Evolutionary conservation across 495 filamentous ascomycete species (phyloP), one percentile per base, ranked within the genome.

Genomic region (Halenospora varia): DNA sequence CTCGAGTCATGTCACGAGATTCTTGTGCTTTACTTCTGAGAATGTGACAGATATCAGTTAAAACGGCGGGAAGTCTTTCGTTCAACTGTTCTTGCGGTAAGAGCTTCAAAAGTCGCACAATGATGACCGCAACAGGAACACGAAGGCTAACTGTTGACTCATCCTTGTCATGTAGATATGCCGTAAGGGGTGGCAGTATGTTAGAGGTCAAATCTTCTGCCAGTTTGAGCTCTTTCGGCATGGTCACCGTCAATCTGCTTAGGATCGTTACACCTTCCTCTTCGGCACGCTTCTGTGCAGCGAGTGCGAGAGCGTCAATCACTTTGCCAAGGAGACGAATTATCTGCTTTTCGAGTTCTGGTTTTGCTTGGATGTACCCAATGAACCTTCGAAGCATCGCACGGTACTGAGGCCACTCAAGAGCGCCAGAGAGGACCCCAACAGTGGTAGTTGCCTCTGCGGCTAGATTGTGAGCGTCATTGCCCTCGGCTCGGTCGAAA

Each of bases 361-460:
- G 83, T 68, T 94, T 94, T 25, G 82, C 85, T 62, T 83, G 80
- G 60, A 97, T 77, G 65, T 89, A 92, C 35, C 86, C 80, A 47
- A 86, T 84, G 63, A 89, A 96, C 57, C 89, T 83, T 61, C 85
- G 82, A 62, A 97, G 82, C 13, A 92, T 82, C 3, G 89, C 86
- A 45, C 87, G 82, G 70, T 89, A 97, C 59, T 96, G 92, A n/a
- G 82, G 82, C 95, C 94, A 97, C 59, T 92, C 90, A 46, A 97
- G 70, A 29, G 83, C 92, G 47, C 82, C 75, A 1, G 84, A 84
- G 53, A 99, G 68, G 25, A 80, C 76, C 0, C 87, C 86, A 56
- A 97, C 83, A 1, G 90, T 87, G 18, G 72, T 77, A 15, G 91
- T 83, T 11, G 92, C 82, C 68, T 96, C 91, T 3, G 89, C 89